phyloP scores from a whole-genome alignment of 768 basidiomycete genomes.

The Termitomyces eurrhizus region DNA sequence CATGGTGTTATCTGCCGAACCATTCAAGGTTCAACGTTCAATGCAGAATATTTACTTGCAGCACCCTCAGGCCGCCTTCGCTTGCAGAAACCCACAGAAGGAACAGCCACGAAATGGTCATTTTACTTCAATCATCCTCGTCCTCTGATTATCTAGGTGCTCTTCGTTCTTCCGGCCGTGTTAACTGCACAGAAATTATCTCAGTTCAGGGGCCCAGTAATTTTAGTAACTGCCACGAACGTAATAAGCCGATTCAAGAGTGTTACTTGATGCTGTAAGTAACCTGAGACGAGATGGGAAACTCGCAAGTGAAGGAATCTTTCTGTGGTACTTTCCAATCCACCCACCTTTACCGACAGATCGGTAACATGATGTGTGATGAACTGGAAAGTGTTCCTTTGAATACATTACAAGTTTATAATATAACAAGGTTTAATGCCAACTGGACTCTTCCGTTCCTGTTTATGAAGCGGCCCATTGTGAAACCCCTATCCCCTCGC shows the following conservation, averaged over 20 bases:
- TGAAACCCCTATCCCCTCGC: neutral
- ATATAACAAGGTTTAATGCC: neutral
- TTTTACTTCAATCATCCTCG: neutral
- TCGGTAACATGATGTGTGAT: too few species aligned
- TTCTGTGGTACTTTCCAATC: neutral
- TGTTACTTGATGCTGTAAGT: neutral
- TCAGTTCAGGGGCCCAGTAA: neutral
- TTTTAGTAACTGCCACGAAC: neutral
- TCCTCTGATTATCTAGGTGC: neutral
- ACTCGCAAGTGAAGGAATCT: neutral
- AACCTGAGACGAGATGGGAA: neutral
- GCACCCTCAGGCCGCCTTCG: too few species aligned
- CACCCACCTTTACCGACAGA: neutral
- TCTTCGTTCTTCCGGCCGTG: neutral
- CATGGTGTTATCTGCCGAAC: too few species aligned
- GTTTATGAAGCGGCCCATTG: neutral
- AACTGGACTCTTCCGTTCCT: neutral
- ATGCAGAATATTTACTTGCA: too few species aligned
- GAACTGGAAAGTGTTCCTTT: neutral
- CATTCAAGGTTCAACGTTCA: too few species aligned
- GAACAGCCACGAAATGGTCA: too few species aligned
- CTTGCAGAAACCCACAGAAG: too few species aligned
- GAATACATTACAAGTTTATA: neutral
- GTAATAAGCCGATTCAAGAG: neutral
- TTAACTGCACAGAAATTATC: neutral